Conservation (phyloP, 345 rosid species). For the Eutrema yunnanense region DNA sequence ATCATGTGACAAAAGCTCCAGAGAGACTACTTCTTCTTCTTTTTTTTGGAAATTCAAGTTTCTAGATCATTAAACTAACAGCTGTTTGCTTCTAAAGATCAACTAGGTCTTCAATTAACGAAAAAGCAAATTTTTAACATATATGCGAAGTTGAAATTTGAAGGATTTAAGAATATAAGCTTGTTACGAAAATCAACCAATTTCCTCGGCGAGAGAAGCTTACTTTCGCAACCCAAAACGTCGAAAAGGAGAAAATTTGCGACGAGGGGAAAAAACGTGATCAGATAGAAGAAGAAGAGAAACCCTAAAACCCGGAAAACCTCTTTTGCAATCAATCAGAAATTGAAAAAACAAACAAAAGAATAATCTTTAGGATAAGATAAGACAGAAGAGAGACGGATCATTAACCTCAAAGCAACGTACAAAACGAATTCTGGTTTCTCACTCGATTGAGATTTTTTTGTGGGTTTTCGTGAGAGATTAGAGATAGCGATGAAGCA, state of each 20-base stretch:
- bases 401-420: slow-evolving; percentile 30
- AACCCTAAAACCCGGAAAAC: slow-evolving; percentile 23
- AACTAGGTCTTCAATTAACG: neutral
- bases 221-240: slow-evolving; percentile 11
- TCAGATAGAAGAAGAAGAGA: slow-evolving; percentile 12
- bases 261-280: slow-evolving; percentile 12
- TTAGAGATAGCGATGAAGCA: slow-evolving; percentile 24
- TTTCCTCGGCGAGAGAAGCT: neutral
- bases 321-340: slow-evolving; percentile 25
- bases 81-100: slow-evolving; percentile 4
- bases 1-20: neutral
- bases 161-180: neutral
- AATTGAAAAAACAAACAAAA: neutral
- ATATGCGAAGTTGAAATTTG: neutral
- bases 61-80: neutral
- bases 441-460: slow-evolving; percentile 18
- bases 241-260: neutral
- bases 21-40: neutral
- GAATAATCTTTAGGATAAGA: neutral
- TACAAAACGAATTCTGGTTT: slow-evolving; percentile 1
- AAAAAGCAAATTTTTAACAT: neutral
- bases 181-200: neutral
- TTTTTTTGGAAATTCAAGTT: neutral
- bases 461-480: slow-evolving; percentile 18
- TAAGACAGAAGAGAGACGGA: neutral